Evolutionary conservation across 2,329 filamentous ascomycete species (phyloP), one percentile per base, ranked within the genome.

Genomic region (Hypoxylon rubiginosum): DNA sequence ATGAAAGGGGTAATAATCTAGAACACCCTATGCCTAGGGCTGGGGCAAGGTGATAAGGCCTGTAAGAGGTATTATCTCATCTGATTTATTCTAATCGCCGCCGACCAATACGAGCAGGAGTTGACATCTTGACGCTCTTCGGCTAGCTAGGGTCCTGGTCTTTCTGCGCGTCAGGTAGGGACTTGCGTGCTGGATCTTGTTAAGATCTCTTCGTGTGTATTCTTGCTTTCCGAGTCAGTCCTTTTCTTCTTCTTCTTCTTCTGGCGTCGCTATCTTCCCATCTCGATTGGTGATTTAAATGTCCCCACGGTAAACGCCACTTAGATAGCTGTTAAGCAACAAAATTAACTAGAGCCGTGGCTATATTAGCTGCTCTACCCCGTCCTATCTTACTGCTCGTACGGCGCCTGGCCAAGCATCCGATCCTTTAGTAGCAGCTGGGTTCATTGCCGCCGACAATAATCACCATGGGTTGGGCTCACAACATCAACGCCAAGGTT

Each of bases 401-500:
- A 17, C 6, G 8, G 19, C 21, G 19, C n/a, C 17, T 58, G 3
- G 32, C 55, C 43, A 41, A 17, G 9, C 19, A 36, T 7, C 17
- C 8, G 26, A 52, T 1, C 49, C 4, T 36, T 36, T 2, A 41
- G 15, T 34, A 7, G 21, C 1, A 6, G 15, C 19, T 41, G 28
- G 7, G 34, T 36, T 30, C 19, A 24, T 10, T 28, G 28, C 13
- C 15, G 32, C 13, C 21, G 21, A 62, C 11, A n/a, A 19, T 11
- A 7, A 49, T 56, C 66, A 74, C 63, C 46, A 86, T 86, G 84
- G 79, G 77, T 72, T 86, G 83, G 83, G 74, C 83, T 57, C 78
- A 87, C 13, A 82, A 74, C 3, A 73, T 82, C 76, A 89, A 91
- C 76, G 73, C 75, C 68, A 84, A 81, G 65, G 85, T 94, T 71